phyloP scores from a whole-genome alignment of 2,329 filamentous ascomycete genomes.

The Orbilia javanica region DNA sequence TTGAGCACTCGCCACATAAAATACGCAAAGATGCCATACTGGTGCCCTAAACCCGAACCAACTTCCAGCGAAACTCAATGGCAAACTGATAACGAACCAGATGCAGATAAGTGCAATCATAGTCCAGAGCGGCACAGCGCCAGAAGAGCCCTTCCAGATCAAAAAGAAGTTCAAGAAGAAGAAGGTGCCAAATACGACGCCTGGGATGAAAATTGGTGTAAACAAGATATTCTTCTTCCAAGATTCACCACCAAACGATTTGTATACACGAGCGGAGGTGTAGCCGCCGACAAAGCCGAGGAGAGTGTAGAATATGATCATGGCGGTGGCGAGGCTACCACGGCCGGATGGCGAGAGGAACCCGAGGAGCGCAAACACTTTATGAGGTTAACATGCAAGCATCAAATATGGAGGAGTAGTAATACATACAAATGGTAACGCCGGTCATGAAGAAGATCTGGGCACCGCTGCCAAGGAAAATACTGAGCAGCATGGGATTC shows the following conservation, averaged over 20 bases:
- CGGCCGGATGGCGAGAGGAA: constrained; percentile 97
- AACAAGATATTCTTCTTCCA: constrained; percentile 95
- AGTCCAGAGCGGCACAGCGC: constrained; percentile 94
- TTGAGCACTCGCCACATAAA: background rate
- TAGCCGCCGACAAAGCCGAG: constrained; percentile 95
- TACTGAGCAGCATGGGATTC: constrained; percentile 83
- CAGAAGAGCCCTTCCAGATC: constrained; percentile 91
- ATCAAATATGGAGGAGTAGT: background rate
- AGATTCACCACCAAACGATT: constrained; percentile 87
- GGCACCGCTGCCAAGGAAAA: constrained; percentile 91
- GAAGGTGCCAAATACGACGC: constrained; percentile 85
- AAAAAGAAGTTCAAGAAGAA: constrained; percentile 97
- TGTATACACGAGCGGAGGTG: constrained; percentile 89
- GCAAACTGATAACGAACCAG: constrained; percentile 97
- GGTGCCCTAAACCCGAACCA: constrained; percentile 89
- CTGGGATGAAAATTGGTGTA: constrained; percentile 87
- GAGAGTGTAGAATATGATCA: constrained; percentile 91
- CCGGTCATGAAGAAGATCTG: constrained; percentile 99
- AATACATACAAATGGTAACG: constrained; percentile 78
- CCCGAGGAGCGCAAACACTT: constrained; percentile 86
- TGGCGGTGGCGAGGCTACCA: constrained; percentile 90
- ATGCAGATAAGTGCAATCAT: constrained; percentile 94
- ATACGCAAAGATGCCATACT: constrained; percentile 62
- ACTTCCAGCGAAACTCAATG: constrained; percentile 87
- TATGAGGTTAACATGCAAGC: constrained; percentile 52